Conservation (phyloP, 208 protist species). For the Trypanosoma cruzi region DNA sequence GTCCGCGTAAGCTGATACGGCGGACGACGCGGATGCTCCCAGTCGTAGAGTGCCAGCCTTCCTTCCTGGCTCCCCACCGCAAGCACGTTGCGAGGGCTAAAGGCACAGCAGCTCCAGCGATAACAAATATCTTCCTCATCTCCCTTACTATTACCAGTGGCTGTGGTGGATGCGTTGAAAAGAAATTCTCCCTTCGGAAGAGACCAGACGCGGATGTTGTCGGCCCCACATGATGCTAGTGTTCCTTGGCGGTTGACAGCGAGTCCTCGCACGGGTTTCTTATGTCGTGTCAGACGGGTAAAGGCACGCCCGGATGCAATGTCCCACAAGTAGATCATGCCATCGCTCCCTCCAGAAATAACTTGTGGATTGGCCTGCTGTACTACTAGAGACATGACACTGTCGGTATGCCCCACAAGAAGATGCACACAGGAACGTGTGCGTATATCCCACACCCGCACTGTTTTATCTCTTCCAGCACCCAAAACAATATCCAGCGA, state of each 20-base stretch:
- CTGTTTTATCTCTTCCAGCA: constrained; percentile 95
- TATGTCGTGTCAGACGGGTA: constrained; percentile 97
- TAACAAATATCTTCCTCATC: constrained; percentile 43
- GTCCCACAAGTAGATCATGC: constrained; percentile 95
- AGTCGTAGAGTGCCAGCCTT: constrained; percentile 97
- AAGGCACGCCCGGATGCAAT: constrained; percentile 69
- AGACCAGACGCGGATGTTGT: constrained; percentile 98
- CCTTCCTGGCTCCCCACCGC: constrained; percentile 95
- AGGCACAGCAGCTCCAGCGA: constrained; percentile 85
- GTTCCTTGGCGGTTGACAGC: constrained; percentile 88
- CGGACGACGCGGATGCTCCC: constrained; percentile 85
- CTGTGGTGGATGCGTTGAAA: constrained; percentile 91
- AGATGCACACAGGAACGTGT: constrained; percentile 75
- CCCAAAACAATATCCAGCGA: constrained; percentile 98
- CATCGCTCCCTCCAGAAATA: constrained; percentile 94
- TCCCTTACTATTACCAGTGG: constrained; percentile 24
- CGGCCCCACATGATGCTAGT: constrained; percentile 95
- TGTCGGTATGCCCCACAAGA: constrained; percentile 95
- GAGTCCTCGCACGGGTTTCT: constrained; percentile 97
- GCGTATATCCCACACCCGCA: constrained; percentile 94
- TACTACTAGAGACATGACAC: constrained; percentile 89
- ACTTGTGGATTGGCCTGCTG: constrained; percentile 94
- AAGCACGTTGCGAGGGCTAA: constrained; percentile 92
- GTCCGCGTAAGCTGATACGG: constrained; percentile 79
- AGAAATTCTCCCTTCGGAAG: constrained; percentile 95